Base-by-base conservation (phyloP, 352 stramenopile genomes). In the Chrysophaeum taylorii region DNA sequence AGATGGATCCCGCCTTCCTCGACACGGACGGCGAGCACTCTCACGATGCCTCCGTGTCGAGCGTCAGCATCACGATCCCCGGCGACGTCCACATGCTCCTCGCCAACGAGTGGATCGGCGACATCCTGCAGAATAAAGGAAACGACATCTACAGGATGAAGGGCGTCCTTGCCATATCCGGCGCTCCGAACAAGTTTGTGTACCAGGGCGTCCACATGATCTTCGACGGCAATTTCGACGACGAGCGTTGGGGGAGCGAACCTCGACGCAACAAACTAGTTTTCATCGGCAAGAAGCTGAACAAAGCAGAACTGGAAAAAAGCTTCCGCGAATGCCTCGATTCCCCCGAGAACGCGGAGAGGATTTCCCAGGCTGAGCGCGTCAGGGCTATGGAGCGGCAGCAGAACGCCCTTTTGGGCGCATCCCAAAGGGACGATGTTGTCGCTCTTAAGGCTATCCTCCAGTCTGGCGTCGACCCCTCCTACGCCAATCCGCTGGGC, bases 231-330 rank as follows among this genome's bases (percentile, higher is more conserved):
- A 73, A 75, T 39, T 60, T 33, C 48, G n/a, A n/a, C n/a, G n/a
- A n/a, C n/a, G n/a, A n/a, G n/a, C n/a, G n/a, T n/a, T n/a, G n/a
- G n/a, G n/a, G n/a, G n/a, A 23, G 18, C 18, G 57, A 66, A 5
- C 85, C 85, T 41, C 74, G 82, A 23, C 70, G 81, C 64, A 83
- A 76, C 18, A 75, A 81, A 23, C 83, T 87, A 54, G 81, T 87
- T 68, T 87, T 87, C 70, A 87, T 89, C 73, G 83, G 83, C 63
- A 87, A 86, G 74, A 83, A 87, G 64, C 82, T 89, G 63, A 80
- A 87, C 69, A 79, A 78, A 18, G 48, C 74, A 41, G 69, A 75
- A 29, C 75, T 88, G 38, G 18, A 42, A 2, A 25, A 15, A 2
- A 14, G 16, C 57, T 66, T 66, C 57, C 18, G 1, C 12, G 31